phyloP scores from a whole-genome alignment of 2,329 filamentous ascomycete genomes.

The Hypomyces rosellus region DNA sequence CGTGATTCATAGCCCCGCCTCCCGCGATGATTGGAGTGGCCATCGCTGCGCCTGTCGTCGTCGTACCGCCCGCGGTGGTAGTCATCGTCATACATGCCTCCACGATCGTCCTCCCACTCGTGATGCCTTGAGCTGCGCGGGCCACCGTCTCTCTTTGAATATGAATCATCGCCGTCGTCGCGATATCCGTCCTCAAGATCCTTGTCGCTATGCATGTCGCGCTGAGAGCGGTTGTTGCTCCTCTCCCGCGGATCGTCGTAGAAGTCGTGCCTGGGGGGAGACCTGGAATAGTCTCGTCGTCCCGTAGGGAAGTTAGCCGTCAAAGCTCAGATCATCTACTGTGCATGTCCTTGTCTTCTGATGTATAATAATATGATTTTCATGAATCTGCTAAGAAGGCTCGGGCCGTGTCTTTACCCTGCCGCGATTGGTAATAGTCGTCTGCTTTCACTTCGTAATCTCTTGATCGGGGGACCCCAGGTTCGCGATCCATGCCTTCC shows the following conservation, averaged over 20 bases:
- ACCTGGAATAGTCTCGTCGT: constrained; percentile 38
- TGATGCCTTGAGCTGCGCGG: constrained; percentile 21
- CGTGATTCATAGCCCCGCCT: constrained; percentile 16
- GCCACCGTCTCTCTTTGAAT: constrained; percentile 18
- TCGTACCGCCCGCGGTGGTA: constrained; percentile 22
- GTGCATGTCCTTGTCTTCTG: background rate
- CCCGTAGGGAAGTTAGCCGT: constrained; percentile 41
- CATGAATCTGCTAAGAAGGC: constrained; percentile 21
- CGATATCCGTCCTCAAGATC: constrained; percentile 20
- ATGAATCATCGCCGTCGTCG: constrained; percentile 24
- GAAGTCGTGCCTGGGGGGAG: constrained; percentile 34
- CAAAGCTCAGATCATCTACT: constrained; percentile 25
- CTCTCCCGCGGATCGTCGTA: constrained; percentile 28
- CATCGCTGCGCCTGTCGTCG: constrained; percentile 15
- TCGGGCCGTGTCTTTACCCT: constrained; percentile 41
- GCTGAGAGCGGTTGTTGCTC: constrained; percentile 19
- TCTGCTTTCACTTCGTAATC: constrained; percentile 28
- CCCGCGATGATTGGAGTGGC: constrained; percentile 14
- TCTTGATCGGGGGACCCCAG: constrained; percentile 12
- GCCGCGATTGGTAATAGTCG: constrained; percentile 41
- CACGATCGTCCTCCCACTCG: constrained; percentile 26
- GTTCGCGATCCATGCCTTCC: constrained; percentile 18
- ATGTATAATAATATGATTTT: background rate
- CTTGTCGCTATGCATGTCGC: constrained; percentile 20
- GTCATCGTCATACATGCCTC: constrained; percentile 34